phyloP scores from a whole-genome alignment of 495 filamentous ascomycete genomes.

The Hypoxylon intermedium region DNA sequence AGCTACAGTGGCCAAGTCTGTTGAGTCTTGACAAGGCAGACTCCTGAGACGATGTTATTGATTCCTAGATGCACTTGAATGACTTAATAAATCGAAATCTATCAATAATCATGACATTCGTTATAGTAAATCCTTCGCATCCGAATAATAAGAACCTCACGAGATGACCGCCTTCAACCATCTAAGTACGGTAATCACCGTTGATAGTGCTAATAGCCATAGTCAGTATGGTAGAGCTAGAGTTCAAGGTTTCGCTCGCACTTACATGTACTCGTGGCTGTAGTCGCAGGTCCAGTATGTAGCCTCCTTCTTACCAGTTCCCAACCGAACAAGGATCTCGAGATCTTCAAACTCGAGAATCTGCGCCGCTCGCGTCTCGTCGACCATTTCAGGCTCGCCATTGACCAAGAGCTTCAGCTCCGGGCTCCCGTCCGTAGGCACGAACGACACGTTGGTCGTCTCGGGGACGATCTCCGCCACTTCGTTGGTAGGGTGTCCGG shows the following conservation, averaged over 20 bases:
- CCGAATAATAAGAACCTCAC: neutral
- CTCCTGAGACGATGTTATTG: neutral
- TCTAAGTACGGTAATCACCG: conserved; percentile 33
- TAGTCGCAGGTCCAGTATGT: conserved; percentile 97
- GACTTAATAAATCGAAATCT: too few relatives aligned
- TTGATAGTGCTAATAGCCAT: conserved; percentile 27
- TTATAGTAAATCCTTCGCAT: neutral
- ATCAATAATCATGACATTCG: neutral
- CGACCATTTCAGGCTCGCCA: conserved; percentile 91
- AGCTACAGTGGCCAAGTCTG: too few relatives aligned
- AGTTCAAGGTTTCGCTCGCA: neutral
- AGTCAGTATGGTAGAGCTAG: conserved; percentile 7
- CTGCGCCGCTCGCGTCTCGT: conserved; percentile 82
- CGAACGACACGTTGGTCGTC: conserved; percentile 88
- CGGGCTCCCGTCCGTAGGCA: conserved; percentile 81
- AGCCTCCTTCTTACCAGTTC: conserved; percentile 74
- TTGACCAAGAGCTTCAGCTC: conserved; percentile 85
- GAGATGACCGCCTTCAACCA: neutral
- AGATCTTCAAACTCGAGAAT: conserved; percentile 88
- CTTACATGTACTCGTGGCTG: conserved; percentile 87
- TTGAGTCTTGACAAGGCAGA: neutral
- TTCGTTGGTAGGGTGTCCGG: conserved; percentile 60
- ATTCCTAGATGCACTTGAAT: neutral
- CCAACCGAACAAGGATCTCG: conserved; percentile 79
- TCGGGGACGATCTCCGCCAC: conserved; percentile 74